Evolutionary conservation across 2,329 filamentous ascomycete genomes (phyloP), one percentile per base, ranked within the genome.

Genomic region (Beauveria sp.): DNA sequence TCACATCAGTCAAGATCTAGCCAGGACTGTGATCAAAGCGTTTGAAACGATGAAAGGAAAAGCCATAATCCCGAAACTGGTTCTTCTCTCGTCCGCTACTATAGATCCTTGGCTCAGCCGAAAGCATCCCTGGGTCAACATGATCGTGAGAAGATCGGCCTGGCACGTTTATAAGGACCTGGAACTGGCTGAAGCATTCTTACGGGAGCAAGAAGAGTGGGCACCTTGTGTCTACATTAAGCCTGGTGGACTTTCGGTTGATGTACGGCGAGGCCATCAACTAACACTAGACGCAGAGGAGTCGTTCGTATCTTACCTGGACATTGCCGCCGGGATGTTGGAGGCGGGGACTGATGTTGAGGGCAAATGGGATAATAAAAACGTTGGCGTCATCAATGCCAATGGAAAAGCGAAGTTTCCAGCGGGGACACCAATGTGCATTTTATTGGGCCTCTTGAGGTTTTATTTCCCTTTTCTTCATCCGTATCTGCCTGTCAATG

Each of bases 61-160:
- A 2, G 26, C 22, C 5, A 63, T 64, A 6, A 28, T 72, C 2
- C 78, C 77, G 0, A 74, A 73, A 60, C 63, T 81, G 0, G 65
- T 80, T 14, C 64, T 81, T 2, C 73, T 80, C 20, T 73, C 68
- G 5, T 80, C 78, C 0, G 71, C 72, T 5, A 76, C 71, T 16
- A 66, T 78, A 34, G 76, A 80, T 61, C 63, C 70, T 28, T 65
- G 72, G 10, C 68, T 80, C 10, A 22, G 20, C n/a, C 44, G 44
- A 22, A 6, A 70, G 20, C 63, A 68, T 58, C 72, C 74, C 0
- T 44, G 12, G 55, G 66, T 72, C 28, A 24, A 30, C 12, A 22
- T 22, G 20, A 37, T 58, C 44, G 10, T 58, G 22, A 41, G 20
- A 9, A 70, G 61, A 62, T 68, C 2, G 41, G 63, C 7, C 61